Base-by-base conservation (phyloP, 2,329 filamentous ascomycete genomes). In the Colletotrichum sansevieriae region DNA sequence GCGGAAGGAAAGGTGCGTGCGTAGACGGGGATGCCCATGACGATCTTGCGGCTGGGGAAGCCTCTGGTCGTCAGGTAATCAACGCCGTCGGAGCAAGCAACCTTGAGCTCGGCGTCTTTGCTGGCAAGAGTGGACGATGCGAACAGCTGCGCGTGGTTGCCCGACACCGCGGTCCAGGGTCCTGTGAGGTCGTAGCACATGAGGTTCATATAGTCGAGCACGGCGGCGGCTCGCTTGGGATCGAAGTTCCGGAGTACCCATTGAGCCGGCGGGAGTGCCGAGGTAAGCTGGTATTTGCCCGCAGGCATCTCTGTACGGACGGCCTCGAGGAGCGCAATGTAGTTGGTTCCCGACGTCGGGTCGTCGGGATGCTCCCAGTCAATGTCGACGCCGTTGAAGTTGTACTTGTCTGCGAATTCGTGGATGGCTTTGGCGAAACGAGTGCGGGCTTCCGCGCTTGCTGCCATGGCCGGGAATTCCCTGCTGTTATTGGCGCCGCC, bases 101-200 rank as follows among this genome's bases (percentile, higher is more conserved):
- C 63, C 22, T 75, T 72, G 13, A 79, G 74, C 4, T 72, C 71
- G 1, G 77, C 75, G 43, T 78, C 69, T 13, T 56, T 59, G 20
- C 74, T 71, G 18, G 70, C 51, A 13, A 59, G 20, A 11, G 43
- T 61, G 2, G 62, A 37, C 15, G 69, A 46, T 0, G 84, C 79
- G 59, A 84, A 83, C 0, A 92, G 84, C 73, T 90, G 88, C 2
- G 90, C 87, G 43, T 92, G 90, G 74, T 92, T 88, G 12, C 89
- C 90, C 10, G 84, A 86, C 35, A 86, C 83, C 22, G 82, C 76
- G 2, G 84, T 85, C 90, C 90, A 92, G 8, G 87, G 83, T 0
- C 90, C 90, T 0, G 85, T 83, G 72, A 91, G 91, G 76, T 92
- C 90, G 74, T 92, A 92, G 12, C 85, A 83, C 90, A 92, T 92